These are phyloP conservation scores for Iris macrosiphon DNA, from an alignment of 106 monocot species.

Conservation along the genomic window DNA sequence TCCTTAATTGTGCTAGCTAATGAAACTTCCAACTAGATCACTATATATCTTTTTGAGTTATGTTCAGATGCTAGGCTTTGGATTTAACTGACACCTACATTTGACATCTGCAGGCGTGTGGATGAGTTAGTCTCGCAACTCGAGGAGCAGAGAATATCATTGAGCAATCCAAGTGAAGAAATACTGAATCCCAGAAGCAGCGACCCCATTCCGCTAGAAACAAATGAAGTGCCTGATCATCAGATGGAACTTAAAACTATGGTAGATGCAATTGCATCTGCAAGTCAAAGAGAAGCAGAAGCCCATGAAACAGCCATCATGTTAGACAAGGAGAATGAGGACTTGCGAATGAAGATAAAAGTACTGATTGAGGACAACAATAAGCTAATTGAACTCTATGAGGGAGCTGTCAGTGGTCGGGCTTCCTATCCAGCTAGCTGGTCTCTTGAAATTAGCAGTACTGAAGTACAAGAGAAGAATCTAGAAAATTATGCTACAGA, in stretches of 20 bases:
- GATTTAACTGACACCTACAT: no score
- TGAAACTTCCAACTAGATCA: no score
- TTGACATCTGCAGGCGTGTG: slow-evolving; percentile 56
- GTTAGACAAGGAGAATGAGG: slow-evolving; percentile 84
- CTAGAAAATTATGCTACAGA: background rate
- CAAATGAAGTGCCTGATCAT: slow-evolving; percentile 29
- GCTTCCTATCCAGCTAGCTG: background rate
- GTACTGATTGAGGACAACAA: slow-evolving; percentile 61
- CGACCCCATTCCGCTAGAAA: slow-evolving; percentile 2
- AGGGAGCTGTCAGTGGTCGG: slow-evolving; percentile 16
- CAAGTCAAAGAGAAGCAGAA: slow-evolving; percentile 90
- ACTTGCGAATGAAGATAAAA: slow-evolving; percentile 36
- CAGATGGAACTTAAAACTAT: slow-evolving; percentile 74
- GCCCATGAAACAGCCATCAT: slow-evolving; percentile 85
- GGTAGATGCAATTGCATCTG: slow-evolving; percentile 84
- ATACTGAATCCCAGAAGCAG: background rate
- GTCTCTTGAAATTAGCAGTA: slow-evolving; percentile 1
- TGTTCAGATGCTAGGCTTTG: no score
- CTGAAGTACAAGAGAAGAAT: background rate
- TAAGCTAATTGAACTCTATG: slow-evolving; percentile 56
- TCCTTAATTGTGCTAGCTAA: no score
- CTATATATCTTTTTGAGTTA: no score
- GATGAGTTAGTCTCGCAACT: slow-evolving; percentile 49
- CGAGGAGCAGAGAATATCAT: slow-evolving; percentile 28
- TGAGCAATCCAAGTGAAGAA: slow-evolving; percentile 13